Evolutionary conservation across 768 basidiomycete species (phyloP), one percentile per base, ranked within the genome.

Genomic region (Daedaleopsis nitida): DNA sequence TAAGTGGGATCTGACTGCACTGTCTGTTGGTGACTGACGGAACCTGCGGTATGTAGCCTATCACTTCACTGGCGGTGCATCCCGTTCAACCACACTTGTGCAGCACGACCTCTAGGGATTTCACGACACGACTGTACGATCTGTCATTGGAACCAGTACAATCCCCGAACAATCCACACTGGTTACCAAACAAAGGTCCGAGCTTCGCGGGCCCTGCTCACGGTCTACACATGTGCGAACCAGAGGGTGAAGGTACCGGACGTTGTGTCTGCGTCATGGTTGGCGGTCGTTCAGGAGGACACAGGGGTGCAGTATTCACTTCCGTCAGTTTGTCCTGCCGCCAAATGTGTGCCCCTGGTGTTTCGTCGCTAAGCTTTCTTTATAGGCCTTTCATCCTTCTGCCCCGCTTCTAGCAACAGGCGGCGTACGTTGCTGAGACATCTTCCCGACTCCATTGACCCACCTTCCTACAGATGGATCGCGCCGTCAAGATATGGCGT

Each of bases 401-500:
- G 73, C 81, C 54, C 88, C 89, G 5, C 65, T 92, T 16, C 78
- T 93, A 54, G 90, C 89, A 11, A 93, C 91, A 16, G 88, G 89
- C 67, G 91, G 91, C 21, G 91, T 92, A 70, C 60, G 86, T 75
- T 7, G 13, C 27, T 34, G 27, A 32, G 27, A 32, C 27, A 32
- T 32, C 27, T 32, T 32, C 27, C 27, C 27, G 27, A 32, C 7
- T 7, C 27, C 7, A 7, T 32, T 7, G 27, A 32, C 27, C 7
- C 27, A 32, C 7, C 27, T 32, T 32, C 7, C 27, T 3, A 32
- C 27, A 92, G 91, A 77, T 91, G 65, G 91, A 93, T 64, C 82
- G 89, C 59, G 75, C 79, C 3, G 83, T 91, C 37, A 92, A 92
- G 72, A 89, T 93, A 7, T 93, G 91, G 91, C 75, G 79, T 49